Percentiles rank a stretch among this genome's conserved stretches.
Conservation (phyloP, 2,329 filamentous ascomycete genomes). For the Sarocladium brachiariae region DNA sequence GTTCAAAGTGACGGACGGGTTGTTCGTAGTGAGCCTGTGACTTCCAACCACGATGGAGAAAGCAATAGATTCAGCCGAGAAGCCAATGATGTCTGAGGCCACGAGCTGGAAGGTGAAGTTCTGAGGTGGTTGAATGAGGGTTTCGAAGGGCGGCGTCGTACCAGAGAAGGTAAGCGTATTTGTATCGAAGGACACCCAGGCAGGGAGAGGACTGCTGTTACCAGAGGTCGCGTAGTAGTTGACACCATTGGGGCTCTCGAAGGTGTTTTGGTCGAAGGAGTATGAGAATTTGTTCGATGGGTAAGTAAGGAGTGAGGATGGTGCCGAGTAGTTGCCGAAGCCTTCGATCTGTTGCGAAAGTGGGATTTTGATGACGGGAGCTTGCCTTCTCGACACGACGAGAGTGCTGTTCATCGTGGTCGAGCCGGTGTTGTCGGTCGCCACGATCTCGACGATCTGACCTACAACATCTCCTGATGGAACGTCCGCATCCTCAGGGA, state of each 20-base stretch:
- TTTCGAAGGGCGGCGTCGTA: constrained; percentile 57
- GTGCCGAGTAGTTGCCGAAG: constrained; percentile 54
- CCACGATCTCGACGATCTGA: constrained; percentile 58
- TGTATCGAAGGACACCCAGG: constrained; percentile 74
- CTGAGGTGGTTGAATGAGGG: constrained; percentile 61
- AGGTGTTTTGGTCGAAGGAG: constrained; percentile 51
- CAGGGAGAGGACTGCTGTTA: constrained; percentile 75
- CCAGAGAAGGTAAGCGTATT: constrained; percentile 61
- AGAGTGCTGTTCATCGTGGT: constrained; percentile 61
- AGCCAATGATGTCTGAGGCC: constrained; percentile 74
- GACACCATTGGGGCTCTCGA: constrained; percentile 30
- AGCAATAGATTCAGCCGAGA: constrained; percentile 55
- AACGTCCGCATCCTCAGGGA: constrained; percentile 49
- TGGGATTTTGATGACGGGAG: constrained; percentile 48
- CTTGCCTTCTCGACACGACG: constrained; percentile 54
- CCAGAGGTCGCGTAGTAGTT: constrained; percentile 71
- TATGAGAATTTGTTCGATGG: constrained; percentile 48
- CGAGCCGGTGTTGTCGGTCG: constrained; percentile 59
- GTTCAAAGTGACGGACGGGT: constrained; percentile 49
- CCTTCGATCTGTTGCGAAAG: constrained; percentile 49
- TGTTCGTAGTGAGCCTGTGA: constrained; percentile 60
- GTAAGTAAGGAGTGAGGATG: constrained; percentile 50
- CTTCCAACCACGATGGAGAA: constrained; percentile 69
- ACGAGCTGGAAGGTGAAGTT: constrained; percentile 65
- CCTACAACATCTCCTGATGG: constrained; percentile 46